phyloP scores from a whole-genome alignment of 2,329 filamentous ascomycete species.

The Epichloe aotearoae region DNA sequence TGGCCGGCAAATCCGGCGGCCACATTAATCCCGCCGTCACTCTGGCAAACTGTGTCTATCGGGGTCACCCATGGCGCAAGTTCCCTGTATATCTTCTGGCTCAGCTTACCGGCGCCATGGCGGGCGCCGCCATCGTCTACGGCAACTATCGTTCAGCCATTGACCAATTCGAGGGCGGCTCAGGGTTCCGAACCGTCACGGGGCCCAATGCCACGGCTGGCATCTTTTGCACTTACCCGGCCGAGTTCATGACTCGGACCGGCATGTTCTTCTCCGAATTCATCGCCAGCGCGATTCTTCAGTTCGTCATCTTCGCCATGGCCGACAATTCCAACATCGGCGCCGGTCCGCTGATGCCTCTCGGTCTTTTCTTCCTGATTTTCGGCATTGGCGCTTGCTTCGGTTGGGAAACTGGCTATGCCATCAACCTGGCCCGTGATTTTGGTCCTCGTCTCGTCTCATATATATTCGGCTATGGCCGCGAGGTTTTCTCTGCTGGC shows the following conservation, averaged over 20 bases:
- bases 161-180: conserved; percentile 47
- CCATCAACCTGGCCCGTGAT: conserved; percentile 61
- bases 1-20: conserved; percentile 49
- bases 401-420: conserved; percentile 66
- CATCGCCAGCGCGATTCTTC: conserved; percentile 51
- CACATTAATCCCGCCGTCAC: conserved; percentile 63
- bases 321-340: conserved; percentile 45
- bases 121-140: conserved; percentile 45
- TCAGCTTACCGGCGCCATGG: conserved; percentile 55
- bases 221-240: conserved; percentile 67
- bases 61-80: conserved; percentile 54
- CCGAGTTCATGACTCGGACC: conserved; percentile 49
- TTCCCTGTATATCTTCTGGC: conserved; percentile 55
- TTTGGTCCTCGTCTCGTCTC: conserved; percentile 56
- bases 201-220: conserved; percentile 49
- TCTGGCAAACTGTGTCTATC: conserved; percentile 54
- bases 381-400: conserved; percentile 63
- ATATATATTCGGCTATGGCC: conserved; percentile 55
- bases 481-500: conserved; percentile 52
- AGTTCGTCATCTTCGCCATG: conserved; percentile 60
- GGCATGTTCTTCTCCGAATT: conserved; percentile 63
- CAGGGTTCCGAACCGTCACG: conserved; percentile 46
- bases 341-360: conserved; percentile 40
- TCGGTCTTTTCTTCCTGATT: conserved; percentile 57
- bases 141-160: conserved; percentile 53